Percentiles rank a stretch among this genome's conserved stretches.
Conservation (phyloP, 495 filamentous ascomycete genomes). For the Podospora conica region DNA sequence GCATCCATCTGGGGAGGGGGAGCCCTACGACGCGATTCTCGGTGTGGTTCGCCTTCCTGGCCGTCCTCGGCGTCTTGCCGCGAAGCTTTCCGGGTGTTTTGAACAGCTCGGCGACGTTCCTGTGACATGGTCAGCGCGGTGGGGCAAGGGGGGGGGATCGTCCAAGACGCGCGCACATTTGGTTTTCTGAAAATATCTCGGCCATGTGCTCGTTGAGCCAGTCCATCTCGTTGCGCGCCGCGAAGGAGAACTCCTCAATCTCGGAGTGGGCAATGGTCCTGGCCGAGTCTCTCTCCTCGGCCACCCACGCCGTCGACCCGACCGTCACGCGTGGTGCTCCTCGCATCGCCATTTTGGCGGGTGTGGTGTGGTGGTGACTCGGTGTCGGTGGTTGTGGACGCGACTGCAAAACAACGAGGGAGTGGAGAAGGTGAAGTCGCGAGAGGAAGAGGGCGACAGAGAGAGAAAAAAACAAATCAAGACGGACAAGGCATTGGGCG, state of each 20-base stretch:
- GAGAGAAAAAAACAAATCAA: background rate
- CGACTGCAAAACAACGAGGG: background rate
- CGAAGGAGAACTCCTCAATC: conserved; percentile 81
- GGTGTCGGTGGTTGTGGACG: too few relatives aligned
- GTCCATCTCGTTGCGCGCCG: conserved; percentile 82
- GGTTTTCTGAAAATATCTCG: conserved; percentile 80
- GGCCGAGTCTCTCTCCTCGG: conserved; percentile 46
- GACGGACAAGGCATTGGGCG: background rate
- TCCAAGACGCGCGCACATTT: conserved; percentile 56
- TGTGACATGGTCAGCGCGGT: conserved; percentile 26
- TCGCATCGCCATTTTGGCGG: conserved; percentile 45
- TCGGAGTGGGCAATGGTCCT: conserved; percentile 53
- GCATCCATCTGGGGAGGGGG: conserved; percentile 1
- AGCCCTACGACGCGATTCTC: conserved; percentile 63
- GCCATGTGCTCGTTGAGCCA: conserved; percentile 98
- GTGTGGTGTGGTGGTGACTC: conserved; percentile 4
- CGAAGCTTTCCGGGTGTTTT: conserved; percentile 93
- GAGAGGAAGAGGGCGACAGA: background rate
- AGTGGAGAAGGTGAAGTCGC: background rate
- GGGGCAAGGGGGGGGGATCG: background rate
- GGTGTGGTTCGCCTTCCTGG: conserved; percentile 58
- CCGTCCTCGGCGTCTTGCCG: conserved; percentile 86
- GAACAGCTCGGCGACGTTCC: conserved; percentile 85
- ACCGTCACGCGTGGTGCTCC: conserved; percentile 48
- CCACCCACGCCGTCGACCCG: conserved; percentile 50